Conservation (phyloP, 169 alveolate species). For the Plasmodium gallinaceum region DNA sequence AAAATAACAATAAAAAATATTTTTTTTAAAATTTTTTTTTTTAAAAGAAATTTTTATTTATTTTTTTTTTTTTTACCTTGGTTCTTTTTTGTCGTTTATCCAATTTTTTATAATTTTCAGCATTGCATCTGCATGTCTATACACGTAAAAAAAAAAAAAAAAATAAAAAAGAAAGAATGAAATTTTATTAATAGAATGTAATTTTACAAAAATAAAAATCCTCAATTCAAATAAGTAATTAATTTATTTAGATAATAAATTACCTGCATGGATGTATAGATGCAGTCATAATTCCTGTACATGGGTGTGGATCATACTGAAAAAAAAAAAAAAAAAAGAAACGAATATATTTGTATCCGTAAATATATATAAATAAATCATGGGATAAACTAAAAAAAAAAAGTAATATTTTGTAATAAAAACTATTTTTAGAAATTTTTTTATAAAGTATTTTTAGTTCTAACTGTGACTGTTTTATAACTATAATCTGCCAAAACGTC, state of each 20-base stretch:
- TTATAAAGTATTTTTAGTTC: background rate
- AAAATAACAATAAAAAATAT: conserved; percentile 77
- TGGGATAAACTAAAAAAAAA: background rate
- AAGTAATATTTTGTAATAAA: background rate
- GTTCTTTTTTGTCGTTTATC: conserved; percentile 51
- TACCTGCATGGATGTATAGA: conserved; percentile 93
- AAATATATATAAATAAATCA: background rate
- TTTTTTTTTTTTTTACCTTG: conserved; percentile 51
- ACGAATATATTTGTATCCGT: background rate
- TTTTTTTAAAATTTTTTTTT: conserved; percentile 11
- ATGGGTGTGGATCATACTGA: conserved; percentile 89
- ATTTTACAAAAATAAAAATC: no score
- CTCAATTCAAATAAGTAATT: background rate
- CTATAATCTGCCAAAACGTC: conserved; percentile 93
- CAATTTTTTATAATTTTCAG: conserved; percentile 54
- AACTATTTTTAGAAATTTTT: background rate
- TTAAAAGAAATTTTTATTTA: conserved; percentile 2
- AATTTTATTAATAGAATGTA: no score
- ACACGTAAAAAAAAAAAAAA: conserved; percentile 1
- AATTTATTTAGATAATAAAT: background rate
- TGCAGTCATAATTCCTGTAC: conserved; percentile 84
- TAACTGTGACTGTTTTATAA: conserved; percentile 90
- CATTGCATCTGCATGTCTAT: conserved; percentile 68
- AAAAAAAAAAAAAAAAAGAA: background rate
- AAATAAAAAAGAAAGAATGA: background rate